These are phyloP conservation scores for Mycena crocata DNA, from an alignment of 768 basidiomycete genomes.

Conservation along the genomic window DNA sequence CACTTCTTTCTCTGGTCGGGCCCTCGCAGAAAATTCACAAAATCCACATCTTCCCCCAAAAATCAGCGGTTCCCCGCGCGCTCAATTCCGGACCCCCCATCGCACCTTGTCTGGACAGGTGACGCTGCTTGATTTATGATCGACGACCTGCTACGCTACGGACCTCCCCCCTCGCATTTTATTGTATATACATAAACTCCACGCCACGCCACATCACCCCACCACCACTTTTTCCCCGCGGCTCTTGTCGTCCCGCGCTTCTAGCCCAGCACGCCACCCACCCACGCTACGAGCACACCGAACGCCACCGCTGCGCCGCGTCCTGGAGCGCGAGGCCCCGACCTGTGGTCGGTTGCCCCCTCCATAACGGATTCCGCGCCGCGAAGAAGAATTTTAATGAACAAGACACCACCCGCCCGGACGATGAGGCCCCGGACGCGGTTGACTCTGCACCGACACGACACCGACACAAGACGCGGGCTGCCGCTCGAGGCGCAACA, in stretches of 20 bases:
- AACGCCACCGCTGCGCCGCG: slow-evolving; percentile 61
- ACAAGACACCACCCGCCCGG: slow-evolving; percentile 54
- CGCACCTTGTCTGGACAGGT: slow-evolving; percentile 40
- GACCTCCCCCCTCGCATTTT: slow-evolving; percentile 54
- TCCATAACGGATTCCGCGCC: slow-evolving; percentile 28
- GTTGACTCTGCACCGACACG: slow-evolving; percentile 66
- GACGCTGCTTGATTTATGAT: slow-evolving; percentile 36
- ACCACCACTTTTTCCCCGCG: slow-evolving; percentile 44
- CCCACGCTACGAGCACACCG: slow-evolving; percentile 44
- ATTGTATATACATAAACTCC: slow-evolving; percentile 60
- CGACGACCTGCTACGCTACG: no score
- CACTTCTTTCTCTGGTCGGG: slow-evolving; percentile 46
- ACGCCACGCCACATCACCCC: no score
- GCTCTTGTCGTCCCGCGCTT: slow-evolving; percentile 46
- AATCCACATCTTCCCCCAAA: slow-evolving; percentile 39
- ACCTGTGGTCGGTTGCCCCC: slow-evolving; percentile 56
- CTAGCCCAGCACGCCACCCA: slow-evolving; percentile 51
- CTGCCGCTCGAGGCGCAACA: slow-evolving; percentile 66
- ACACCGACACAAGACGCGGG: slow-evolving; percentile 79
- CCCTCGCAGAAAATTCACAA: slow-evolving; percentile 43
- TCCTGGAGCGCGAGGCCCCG: slow-evolving; percentile 44
- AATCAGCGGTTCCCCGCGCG: slow-evolving; percentile 51
- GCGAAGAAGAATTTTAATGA: slow-evolving; percentile 46
- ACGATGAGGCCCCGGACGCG: slow-evolving; percentile 66
- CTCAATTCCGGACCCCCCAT: slow-evolving; percentile 43